Evolutionary conservation across 2,329 filamentous ascomycete species (phyloP).

Genomic region (Aureobasidium sp.): DNA sequence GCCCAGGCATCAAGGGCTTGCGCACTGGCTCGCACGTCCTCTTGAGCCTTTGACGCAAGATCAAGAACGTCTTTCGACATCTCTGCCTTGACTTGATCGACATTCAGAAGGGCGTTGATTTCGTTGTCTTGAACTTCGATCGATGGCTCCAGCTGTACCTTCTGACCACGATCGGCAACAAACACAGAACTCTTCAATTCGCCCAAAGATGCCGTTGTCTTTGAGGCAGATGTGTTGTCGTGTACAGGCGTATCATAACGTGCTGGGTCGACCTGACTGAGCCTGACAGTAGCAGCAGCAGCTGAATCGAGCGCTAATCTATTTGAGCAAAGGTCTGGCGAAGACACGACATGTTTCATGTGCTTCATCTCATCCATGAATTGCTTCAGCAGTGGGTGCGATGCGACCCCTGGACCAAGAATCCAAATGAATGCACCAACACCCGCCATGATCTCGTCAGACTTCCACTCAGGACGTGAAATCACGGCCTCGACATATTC

Average conservation of each 20-base stretch:
- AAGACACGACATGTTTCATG: constrained; percentile 70
- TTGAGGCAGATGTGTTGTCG: constrained; percentile 45
- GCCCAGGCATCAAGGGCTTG: constrained; percentile 49
- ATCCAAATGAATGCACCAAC: constrained; percentile 73
- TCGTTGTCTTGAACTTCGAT: constrained; percentile 41
- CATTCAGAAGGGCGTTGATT: constrained; percentile 45
- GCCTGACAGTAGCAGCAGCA: constrained; percentile 58
- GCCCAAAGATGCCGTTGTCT: neutral
- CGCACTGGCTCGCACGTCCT: constrained; percentile 32
- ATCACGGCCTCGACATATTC: constrained; percentile 67
- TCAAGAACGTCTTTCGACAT: constrained; percentile 42
- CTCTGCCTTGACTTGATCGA: constrained; percentile 38
- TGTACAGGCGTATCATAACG: constrained; percentile 66
- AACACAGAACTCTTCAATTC: constrained; percentile 21
- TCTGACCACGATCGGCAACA: constrained; percentile 28
- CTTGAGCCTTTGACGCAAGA: constrained; percentile 43
- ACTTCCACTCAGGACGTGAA: constrained; percentile 64
- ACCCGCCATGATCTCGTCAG: constrained; percentile 56
- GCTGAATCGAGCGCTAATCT: constrained; percentile 63
- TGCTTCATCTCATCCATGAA: constrained; percentile 61
- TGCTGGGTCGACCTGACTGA: constrained; percentile 65
- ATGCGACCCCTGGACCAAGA: constrained; percentile 60
- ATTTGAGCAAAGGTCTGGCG: constrained; percentile 67
- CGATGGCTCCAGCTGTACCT: constrained; percentile 32
- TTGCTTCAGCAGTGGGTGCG: constrained; percentile 54